Percentiles rank a stretch among this genome's conserved stretches.
phyloP scores from a whole-genome alignment of 2,329 filamentous ascomycete species.

The Colletotrichum plurivorum region DNA sequence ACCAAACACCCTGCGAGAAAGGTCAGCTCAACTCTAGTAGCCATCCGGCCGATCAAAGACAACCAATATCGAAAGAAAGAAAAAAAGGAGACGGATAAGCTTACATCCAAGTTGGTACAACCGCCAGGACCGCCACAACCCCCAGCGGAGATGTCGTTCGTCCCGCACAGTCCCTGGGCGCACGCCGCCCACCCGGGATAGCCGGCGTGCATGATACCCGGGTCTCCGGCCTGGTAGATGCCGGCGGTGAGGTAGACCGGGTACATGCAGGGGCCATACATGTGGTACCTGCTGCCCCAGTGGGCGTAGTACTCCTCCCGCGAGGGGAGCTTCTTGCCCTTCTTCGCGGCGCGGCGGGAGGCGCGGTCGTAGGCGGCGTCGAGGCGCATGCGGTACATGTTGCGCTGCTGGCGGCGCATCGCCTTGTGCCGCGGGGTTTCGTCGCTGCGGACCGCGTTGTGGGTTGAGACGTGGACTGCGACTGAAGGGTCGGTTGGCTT shows the following conservation, averaged over 20 bases:
- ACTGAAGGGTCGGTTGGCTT: constrained; percentile 58
- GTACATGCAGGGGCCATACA: constrained; percentile 63
- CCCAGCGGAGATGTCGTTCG: constrained; percentile 56
- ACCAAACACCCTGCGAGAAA: constrained; percentile 20
- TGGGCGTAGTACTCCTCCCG: constrained; percentile 66
- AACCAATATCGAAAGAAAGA: no score
- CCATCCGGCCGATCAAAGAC: no score
- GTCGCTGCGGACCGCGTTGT: constrained; percentile 72
- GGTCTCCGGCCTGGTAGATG: constrained; percentile 62
- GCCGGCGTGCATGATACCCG: constrained; percentile 50
- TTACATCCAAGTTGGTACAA: constrained; percentile 26
- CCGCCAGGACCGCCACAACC: constrained; percentile 59
- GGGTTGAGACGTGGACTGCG: constrained; percentile 77
- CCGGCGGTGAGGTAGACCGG: constrained; percentile 59
- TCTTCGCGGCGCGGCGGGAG: constrained; percentile 62
- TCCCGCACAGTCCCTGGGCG: constrained; percentile 24
- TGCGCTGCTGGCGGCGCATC: constrained; percentile 55
- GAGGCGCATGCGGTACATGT: constrained; percentile 51
- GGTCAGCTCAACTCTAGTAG: neutral
- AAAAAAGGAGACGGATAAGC: neutral
- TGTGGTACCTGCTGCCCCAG: constrained; percentile 68
- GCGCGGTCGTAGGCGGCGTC: constrained; percentile 72
- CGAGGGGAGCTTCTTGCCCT: constrained; percentile 62
- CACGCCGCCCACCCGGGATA: constrained; percentile 53
- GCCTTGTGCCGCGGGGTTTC: constrained; percentile 38